Percentiles rank a stretch among this genome's conserved stretches.
phyloP scores from a whole-genome alignment of 208 protist species.

The Acanthamoeba culbertsoni region DNA sequence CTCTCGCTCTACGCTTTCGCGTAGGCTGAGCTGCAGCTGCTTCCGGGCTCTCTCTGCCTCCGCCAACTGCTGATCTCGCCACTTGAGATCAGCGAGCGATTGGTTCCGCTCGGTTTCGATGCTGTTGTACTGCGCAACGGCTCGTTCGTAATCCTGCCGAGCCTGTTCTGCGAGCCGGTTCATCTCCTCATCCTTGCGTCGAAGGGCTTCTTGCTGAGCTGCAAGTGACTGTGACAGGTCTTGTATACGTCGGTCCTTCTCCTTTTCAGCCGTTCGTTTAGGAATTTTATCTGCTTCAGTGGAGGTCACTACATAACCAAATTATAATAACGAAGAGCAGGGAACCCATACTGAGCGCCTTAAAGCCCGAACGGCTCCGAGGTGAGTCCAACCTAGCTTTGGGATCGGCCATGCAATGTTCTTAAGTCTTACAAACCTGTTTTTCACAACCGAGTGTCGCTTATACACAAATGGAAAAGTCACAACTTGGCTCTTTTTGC shows the following conservation, averaged over 20 bases:
- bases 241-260: neutral
- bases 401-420: conserved; percentile 22
- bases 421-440: too few species aligned
- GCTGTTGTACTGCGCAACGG: neutral
- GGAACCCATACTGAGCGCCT: neutral
- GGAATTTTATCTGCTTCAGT: neutral
- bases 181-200: neutral
- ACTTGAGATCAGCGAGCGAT: neutral
- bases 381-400: neutral
- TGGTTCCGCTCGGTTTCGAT: neutral
- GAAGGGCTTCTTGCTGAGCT: neutral
- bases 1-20: neutral
- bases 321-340: neutral
- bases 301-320: neutral
- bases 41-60: neutral
- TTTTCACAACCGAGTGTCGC: too few species aligned
- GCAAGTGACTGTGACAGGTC: neutral
- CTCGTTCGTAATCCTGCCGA: neutral
- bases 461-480: too few species aligned
- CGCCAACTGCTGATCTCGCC: neutral
- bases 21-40: neutral
- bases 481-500: too few species aligned
- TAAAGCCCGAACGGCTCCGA: neutral
- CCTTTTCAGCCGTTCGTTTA: neutral
- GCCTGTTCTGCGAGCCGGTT: neutral